Evolutionary conservation across 139 green algal species (phyloP), one percentile per base, ranked within the genome.

Genomic region (Micractinium sp.): DNA sequence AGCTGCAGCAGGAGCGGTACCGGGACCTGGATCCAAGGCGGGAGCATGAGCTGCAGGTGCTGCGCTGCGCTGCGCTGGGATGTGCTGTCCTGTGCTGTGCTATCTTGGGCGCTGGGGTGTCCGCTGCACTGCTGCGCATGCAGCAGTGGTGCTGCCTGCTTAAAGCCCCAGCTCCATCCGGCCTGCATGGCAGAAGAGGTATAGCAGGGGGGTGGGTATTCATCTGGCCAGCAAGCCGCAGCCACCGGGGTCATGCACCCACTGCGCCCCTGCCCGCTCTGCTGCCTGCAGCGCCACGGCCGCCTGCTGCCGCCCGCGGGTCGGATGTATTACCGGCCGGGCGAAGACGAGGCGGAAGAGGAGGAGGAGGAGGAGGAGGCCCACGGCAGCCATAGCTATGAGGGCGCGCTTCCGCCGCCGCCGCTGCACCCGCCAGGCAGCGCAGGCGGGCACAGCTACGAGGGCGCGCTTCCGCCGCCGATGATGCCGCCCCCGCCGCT

Each of bases 1-100:
- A 79, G 39, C 83, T 87, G 39, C 63, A 87, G 35, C 33, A 16
- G 25, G 83, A 87, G 83, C 83, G 83, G 83, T 87, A 87, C 83
- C 41, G 81, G 31, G 91, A 93, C 63, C 71, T 93, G 31, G 81
- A 86, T 47, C 41, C 41, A 16, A 7, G 53, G 0, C 69, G 78
- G 27, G 85, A 92, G 67, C 61, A 71, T 12, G 71, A 81, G 53
- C 78, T 82, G 85, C 82, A 74, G 56, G 39, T 81, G 27, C 20
- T 16, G 47, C 47, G 47, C 47, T 56, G 47, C 47, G 47, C n/a
- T n/a, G n/a, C n/a, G n/a, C n/a, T n/a, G n/a, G n/a, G n/a, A n/a
- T n/a, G n/a, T n/a, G n/a, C n/a, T n/a, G n/a, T n/a, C n/a, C n/a
- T n/a, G n/a, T n/a, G n/a, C n/a, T n/a, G n/a, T n/a, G n/a, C n/a